phyloP scores from a whole-genome alignment of 208 protist genomes.

The Wallacemonas sp. region DNA sequence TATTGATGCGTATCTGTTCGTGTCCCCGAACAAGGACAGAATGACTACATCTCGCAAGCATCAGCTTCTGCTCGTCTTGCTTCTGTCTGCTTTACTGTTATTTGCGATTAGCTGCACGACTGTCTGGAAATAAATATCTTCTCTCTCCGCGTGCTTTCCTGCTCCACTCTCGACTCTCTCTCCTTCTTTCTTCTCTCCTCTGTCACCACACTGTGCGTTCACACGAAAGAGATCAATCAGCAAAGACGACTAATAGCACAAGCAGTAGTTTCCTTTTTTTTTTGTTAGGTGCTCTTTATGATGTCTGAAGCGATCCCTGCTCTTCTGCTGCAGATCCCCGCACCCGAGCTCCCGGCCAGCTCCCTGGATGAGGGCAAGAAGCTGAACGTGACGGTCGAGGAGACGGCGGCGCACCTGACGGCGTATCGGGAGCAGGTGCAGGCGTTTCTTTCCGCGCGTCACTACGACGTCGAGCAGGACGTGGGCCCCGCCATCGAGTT shows the following conservation, averaged over 20 bases:
- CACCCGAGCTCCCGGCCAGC: conserved; percentile 34
- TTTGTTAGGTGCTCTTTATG: background rate
- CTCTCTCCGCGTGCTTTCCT: too few species aligned
- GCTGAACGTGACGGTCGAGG: conserved; percentile 51
- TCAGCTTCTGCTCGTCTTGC: background rate
- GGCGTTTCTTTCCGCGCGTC: conserved; percentile 33
- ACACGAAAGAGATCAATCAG: too few species aligned
- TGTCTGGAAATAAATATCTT: too few species aligned
- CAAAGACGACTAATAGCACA: background rate
- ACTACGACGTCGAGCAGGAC: conserved; percentile 24
- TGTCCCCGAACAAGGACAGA: too few species aligned
- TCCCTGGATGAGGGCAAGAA: conserved; percentile 12
- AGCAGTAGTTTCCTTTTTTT: conserved; percentile 9
- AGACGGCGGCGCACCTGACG: conserved; percentile 28
- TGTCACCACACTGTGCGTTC: too few species aligned
- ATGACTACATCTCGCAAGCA: too few species aligned
- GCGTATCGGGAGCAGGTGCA: conserved; percentile 53
- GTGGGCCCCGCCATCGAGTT: conserved; percentile 70
- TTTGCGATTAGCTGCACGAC: too few species aligned
- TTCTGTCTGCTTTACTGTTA: too few species aligned
- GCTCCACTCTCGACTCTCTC: too few species aligned
- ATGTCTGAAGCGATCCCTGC: conserved; percentile 18
- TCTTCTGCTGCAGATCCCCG: conserved; percentile 61
- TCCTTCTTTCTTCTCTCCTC: background rate
- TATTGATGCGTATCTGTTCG: too few species aligned